Evolutionary conservation across 768 basidiomycete genomes (phyloP).

Genomic region (Boletus insuetus): DNA sequence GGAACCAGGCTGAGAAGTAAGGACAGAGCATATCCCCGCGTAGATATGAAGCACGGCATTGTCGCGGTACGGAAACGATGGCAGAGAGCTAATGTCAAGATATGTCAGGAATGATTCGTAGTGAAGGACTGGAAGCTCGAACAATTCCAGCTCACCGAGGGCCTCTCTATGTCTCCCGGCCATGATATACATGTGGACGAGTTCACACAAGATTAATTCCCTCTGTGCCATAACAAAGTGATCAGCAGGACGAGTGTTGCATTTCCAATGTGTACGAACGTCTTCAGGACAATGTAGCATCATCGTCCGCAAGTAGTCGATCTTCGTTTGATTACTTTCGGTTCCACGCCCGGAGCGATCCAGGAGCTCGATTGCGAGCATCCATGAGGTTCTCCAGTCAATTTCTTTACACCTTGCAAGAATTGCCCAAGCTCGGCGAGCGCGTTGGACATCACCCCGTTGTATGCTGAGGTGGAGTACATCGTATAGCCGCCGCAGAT

Average conservation of each 20-base stretch:
- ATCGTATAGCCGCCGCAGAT: slow-evolving; percentile 74
- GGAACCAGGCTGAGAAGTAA: slow-evolving; percentile 46
- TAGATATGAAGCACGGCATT: slow-evolving; percentile 79
- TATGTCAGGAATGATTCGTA: neutral
- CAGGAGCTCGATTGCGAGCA: slow-evolving; percentile 58
- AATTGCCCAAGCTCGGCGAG: slow-evolving; percentile 70
- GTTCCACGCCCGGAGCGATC: slow-evolving; percentile 31
- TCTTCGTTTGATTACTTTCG: slow-evolving; percentile 33
- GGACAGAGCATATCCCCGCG: slow-evolving; percentile 72
- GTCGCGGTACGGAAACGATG: slow-evolving; percentile 84
- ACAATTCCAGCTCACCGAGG: slow-evolving; percentile 86
- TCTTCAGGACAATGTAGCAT: slow-evolving; percentile 68
- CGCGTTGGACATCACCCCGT: slow-evolving; percentile 59
- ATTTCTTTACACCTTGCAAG: slow-evolving; percentile 76
- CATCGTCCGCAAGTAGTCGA: slow-evolving; percentile 66
- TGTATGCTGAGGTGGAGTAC: slow-evolving; percentile 70
- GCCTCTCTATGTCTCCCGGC: slow-evolving; percentile 62
- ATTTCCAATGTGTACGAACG: slow-evolving; percentile 40
- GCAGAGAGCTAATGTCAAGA: slow-evolving; percentile 60
- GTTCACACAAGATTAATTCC: slow-evolving; percentile 71
- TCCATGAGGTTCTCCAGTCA: slow-evolving; percentile 72
- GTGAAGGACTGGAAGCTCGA: slow-evolving; percentile 25
- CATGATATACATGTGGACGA: slow-evolving; percentile 65
- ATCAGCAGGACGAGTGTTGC: slow-evolving; percentile 14
- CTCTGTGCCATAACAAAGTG: slow-evolving; percentile 43